Evolutionary conservation across 2,329 filamentous ascomycete species (phyloP), one percentile per base, ranked within the genome.

Genomic region (Stagonosporopsis tanaceti): DNA sequence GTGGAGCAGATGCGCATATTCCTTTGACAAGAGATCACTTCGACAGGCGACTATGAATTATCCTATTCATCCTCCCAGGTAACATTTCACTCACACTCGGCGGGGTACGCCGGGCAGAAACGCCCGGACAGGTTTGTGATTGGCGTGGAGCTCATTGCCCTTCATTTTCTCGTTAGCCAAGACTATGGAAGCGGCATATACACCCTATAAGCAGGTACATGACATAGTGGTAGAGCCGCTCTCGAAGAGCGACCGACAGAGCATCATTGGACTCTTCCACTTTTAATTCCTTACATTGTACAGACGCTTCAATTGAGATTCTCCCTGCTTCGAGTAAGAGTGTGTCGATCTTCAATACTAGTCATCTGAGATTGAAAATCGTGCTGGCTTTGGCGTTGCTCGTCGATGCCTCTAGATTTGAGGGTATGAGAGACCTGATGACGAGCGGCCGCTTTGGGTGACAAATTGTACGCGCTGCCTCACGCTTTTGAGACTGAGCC

Each of bases 41-140:
- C 2, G 22, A 5, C 3, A 14, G 17, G 50, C 27, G 15, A 24
- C 7, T 41, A 22, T 24, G 7, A 20, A 20, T 28, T 7, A 22
- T 27, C 5, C 17, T 12, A 2, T 17, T 20, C 20, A 22, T 22
- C 11, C 22, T 20, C 37, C 6, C 6, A 22, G 20, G 15, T 24
- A 42, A 15, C 20, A 28, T 14, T 20, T 6, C n/a, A 35, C 20
- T 6, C 1, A 42, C 14, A 11, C 8, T 17, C 14, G 28, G 38
- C 24, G 12, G 27, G 37, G 32, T 30, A 20, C 32, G 34, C 30
- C n/a, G 44, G 52, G 20, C 39, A 15, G 24, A 34, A 20, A 39
- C 22, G n/a, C n/a, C 51, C 30, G 37, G 32, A 14, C 22, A 48
- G 11, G 17, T 22, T 2, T 48, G 24, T 48, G 32, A 54, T 54